These are phyloP conservation scores for Chlamydomonas incerta DNA, from an alignment of 139 green algal genomes.

Conservation along the genomic window DNA sequence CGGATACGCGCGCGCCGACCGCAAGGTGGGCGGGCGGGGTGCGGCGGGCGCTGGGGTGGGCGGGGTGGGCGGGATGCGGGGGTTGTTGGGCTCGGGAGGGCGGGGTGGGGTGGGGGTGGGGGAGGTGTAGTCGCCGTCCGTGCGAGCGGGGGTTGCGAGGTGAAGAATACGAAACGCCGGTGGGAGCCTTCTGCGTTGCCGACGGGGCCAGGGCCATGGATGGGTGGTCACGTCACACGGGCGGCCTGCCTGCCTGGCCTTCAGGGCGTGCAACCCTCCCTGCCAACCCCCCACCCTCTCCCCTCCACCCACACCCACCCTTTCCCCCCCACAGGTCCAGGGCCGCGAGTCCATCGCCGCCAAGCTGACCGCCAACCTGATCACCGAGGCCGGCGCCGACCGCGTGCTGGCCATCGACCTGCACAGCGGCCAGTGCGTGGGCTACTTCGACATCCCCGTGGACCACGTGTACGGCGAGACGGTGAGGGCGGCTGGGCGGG, in stretches of 20 bases:
- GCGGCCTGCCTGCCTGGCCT: too few species aligned
- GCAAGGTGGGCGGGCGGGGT: slow-evolving; percentile 71
- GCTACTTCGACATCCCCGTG: slow-evolving; percentile 99
- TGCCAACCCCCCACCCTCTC: background rate
- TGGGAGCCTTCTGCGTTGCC: too few species aligned
- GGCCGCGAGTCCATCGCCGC: slow-evolving; percentile 97
- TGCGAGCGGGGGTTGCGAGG: too few species aligned
- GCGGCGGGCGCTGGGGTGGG: background rate
- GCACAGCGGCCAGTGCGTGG: slow-evolving; percentile 96
- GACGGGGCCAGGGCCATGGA: too few species aligned
- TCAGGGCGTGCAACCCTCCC: too few species aligned
- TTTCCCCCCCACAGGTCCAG: slow-evolving; percentile 56
- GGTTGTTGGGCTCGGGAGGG: too few species aligned
- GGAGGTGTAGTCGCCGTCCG: too few species aligned
- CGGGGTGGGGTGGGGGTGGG: too few species aligned
- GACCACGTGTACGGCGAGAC: slow-evolving; percentile 86
- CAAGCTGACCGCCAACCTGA: slow-evolving; percentile 99
- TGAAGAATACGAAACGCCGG: too few species aligned
- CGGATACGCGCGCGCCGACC: slow-evolving; percentile 95
- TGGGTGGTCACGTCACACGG: too few species aligned
- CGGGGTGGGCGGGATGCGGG: too few species aligned
- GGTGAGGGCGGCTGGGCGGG: slow-evolving; percentile 73
- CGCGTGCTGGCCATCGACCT: slow-evolving; percentile 96
- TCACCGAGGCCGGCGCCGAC: slow-evolving; percentile 96
- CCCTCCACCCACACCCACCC: background rate